These are phyloP conservation scores for Trichophyton rubrum DNA, from an alignment of 2,329 filamentous ascomycete species.

Conservation along the genomic window DNA sequence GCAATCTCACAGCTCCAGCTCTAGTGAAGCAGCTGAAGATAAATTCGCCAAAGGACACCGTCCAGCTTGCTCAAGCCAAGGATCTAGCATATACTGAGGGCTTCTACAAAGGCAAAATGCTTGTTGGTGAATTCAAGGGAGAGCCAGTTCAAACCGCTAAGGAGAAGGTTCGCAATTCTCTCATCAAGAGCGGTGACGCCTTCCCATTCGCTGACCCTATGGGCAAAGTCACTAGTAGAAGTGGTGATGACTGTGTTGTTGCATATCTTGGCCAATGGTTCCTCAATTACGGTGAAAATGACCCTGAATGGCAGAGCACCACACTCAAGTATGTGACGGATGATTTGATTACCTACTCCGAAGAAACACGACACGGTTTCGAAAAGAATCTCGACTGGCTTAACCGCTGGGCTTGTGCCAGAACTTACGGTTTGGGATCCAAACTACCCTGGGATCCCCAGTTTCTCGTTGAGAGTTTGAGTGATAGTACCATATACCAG, in stretches of 20 bases:
- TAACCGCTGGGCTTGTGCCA: slow-evolving; percentile 86
- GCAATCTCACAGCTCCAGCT: slow-evolving; percentile 68
- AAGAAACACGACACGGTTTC: slow-evolving; percentile 67
- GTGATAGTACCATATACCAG: slow-evolving; percentile 80
- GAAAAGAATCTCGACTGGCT: slow-evolving; percentile 83
- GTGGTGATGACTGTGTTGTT: slow-evolving; percentile 84
- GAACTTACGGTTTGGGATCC: slow-evolving; percentile 83
- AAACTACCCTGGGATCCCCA: slow-evolving; percentile 87
- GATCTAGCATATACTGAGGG: slow-evolving; percentile 95
- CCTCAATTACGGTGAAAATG: slow-evolving; percentile 84
- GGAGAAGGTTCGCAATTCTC: slow-evolving; percentile 64
- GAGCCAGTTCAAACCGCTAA: slow-evolving; percentile 78
- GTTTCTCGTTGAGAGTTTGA: slow-evolving; percentile 85
- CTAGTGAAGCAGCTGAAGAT: slow-evolving; percentile 93
- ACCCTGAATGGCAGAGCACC: slow-evolving; percentile 61
- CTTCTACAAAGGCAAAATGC: slow-evolving; percentile 88
- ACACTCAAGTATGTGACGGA: slow-evolving; percentile 62
- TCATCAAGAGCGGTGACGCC: slow-evolving; percentile 65
- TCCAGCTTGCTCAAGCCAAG: slow-evolving; percentile 84
- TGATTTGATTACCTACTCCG: slow-evolving; percentile 65
- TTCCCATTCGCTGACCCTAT: slow-evolving; percentile 93
- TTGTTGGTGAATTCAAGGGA: slow-evolving; percentile 77
- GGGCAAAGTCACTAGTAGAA: slow-evolving; percentile 74
- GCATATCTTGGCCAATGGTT: slow-evolving; percentile 96
- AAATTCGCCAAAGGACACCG: slow-evolving; percentile 85